Evolutionary conservation across 2,329 filamentous ascomycete species (phyloP).

Genomic region (Fusarium chuoi): DNA sequence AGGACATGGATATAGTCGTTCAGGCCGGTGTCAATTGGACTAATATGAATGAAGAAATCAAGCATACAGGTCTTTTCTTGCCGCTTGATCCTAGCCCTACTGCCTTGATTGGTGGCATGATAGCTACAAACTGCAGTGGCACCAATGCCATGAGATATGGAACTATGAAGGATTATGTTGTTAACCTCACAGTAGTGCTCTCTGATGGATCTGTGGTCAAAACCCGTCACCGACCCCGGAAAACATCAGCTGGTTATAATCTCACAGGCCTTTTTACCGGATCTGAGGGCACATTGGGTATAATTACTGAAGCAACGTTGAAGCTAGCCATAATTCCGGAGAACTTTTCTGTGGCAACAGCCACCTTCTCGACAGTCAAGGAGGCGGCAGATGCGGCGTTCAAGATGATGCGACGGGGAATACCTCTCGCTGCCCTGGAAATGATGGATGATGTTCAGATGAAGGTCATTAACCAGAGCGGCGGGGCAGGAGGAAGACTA

Average conservation of each 20-base stretch:
- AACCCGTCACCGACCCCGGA: conserved; percentile 72
- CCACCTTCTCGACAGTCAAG: conserved; percentile 67
- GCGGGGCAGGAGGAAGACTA: conserved; percentile 60
- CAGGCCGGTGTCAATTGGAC: conserved; percentile 77
- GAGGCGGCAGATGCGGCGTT: conserved; percentile 72
- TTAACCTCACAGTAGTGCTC: conserved; percentile 76
- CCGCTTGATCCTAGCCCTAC: conserved; percentile 76
- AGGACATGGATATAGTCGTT: conserved; percentile 77
- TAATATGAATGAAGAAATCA: conserved; percentile 72
- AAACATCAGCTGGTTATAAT: conserved; percentile 78
- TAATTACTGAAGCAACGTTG: conserved; percentile 76
- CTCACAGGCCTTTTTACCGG: conserved; percentile 75
- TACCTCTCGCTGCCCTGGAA: conserved; percentile 74
- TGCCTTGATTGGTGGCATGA: conserved; percentile 67
- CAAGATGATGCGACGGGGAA: conserved; percentile 70
- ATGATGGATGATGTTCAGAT: conserved; percentile 74
- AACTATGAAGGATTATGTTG: conserved; percentile 81
- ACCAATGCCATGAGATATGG: conserved; percentile 73
- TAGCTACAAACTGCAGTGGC: conserved; percentile 74
- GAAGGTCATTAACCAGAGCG: conserved; percentile 55
- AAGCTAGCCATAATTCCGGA: conserved; percentile 74
- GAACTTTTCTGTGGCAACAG: conserved; percentile 72
- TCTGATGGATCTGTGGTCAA: conserved; percentile 75
- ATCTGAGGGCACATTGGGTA: conserved; percentile 76
- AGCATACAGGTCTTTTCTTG: conserved; percentile 71